Conservation (phyloP, 495 filamentous ascomycete genomes). For the Xeromyces bisporus region DNA sequence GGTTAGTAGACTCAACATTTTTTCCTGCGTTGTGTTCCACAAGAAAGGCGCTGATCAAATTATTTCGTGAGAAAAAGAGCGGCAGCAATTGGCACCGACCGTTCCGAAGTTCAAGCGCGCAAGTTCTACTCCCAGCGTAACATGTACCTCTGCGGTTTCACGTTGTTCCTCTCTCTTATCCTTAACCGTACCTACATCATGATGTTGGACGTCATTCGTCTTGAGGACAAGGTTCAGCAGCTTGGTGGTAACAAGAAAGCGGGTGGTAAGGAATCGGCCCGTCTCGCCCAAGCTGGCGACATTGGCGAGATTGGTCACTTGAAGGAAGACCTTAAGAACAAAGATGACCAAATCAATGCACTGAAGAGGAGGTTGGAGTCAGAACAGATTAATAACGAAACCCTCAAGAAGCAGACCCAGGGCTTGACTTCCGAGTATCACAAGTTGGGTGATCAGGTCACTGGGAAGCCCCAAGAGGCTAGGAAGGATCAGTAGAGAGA, state of each 20-base stretch:
- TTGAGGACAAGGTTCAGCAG: slow-evolving; percentile 82
- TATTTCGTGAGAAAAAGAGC: slow-evolving; percentile 29
- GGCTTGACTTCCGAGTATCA: slow-evolving; percentile 68
- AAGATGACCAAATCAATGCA: background rate
- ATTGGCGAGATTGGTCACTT: slow-evolving; percentile 59
- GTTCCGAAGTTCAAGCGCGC: slow-evolving; percentile 95
- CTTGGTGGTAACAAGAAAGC: slow-evolving; percentile 63
- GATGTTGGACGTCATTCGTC: slow-evolving; percentile 85
- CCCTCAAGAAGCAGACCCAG: slow-evolving; percentile 70
- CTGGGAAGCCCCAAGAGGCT: slow-evolving; percentile 32
- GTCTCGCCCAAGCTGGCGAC: slow-evolving; percentile 46
- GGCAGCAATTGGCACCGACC: slow-evolving; percentile 66
- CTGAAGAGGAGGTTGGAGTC: slow-evolving; percentile 53
- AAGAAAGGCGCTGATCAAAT: slow-evolving; percentile 7
- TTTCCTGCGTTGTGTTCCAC: slow-evolving; percentile 1
- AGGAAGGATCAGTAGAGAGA: slow-evolving; percentile 34
- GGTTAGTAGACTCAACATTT: slow-evolving; percentile 15
- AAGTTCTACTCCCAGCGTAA: slow-evolving; percentile 99
- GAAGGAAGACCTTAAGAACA: slow-evolving; percentile 44
- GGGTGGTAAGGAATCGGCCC: slow-evolving; percentile 50
- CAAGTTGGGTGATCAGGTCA: slow-evolving; percentile 59
- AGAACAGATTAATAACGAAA: slow-evolving; percentile 60
- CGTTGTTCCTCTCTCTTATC: slow-evolving; percentile 93
- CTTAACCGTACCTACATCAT: slow-evolving; percentile 97
- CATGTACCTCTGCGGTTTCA: slow-evolving; percentile 99